A percentile compares a stretch with the other conserved stretches of the same genome.
Conservation (phyloP, 306 rosid genomes). For the Vigna angularis region DNA sequence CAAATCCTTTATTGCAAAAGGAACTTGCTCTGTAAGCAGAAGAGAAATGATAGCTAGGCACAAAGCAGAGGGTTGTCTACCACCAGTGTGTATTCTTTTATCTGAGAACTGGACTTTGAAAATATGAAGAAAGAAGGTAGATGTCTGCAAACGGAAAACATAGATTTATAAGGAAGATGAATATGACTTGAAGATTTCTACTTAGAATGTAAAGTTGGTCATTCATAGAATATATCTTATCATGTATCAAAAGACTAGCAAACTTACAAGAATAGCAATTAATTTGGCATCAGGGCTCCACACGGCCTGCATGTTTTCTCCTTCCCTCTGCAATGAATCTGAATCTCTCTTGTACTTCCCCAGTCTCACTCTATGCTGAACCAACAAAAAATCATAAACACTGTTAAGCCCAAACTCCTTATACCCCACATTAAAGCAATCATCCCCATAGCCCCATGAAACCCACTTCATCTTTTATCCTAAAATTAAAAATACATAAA, state of each 20-base stretch:
- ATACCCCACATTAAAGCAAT: constrained; percentile 42
- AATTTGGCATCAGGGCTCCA: constrained; percentile 96
- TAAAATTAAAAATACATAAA: not conserved
- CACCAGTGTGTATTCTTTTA: constrained; percentile 78
- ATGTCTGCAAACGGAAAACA: constrained; percentile 69
- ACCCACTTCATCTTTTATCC: constrained; percentile 35
- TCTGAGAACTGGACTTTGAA: constrained; percentile 85
- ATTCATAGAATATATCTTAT: constrained; percentile 17
- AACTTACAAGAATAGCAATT: constrained; percentile 82
- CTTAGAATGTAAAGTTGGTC: not conserved
- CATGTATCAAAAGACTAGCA: constrained; percentile 13
- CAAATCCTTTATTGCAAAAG: constrained; percentile 70
- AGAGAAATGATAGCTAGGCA: constrained; percentile 75
- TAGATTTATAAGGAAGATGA: constrained; percentile 40
- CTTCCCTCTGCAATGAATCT: constrained; percentile 77
- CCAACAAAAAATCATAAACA: constrained; percentile 47
- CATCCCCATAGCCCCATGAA: constrained; percentile 31
- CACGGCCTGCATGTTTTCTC: constrained; percentile 94
- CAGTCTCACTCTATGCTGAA: constrained; percentile 90
- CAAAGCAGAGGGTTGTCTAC: constrained; percentile 90
- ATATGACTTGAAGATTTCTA: constrained; percentile 27
- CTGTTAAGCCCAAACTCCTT: constrained; percentile 51
- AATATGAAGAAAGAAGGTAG: constrained; percentile 88
- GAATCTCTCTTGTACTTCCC: constrained; percentile 93
- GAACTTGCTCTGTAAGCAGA: constrained; percentile 86